Conservation (phyloP, 2,329 filamentous ascomycete genomes). For the Epichloe gansuensis region DNA sequence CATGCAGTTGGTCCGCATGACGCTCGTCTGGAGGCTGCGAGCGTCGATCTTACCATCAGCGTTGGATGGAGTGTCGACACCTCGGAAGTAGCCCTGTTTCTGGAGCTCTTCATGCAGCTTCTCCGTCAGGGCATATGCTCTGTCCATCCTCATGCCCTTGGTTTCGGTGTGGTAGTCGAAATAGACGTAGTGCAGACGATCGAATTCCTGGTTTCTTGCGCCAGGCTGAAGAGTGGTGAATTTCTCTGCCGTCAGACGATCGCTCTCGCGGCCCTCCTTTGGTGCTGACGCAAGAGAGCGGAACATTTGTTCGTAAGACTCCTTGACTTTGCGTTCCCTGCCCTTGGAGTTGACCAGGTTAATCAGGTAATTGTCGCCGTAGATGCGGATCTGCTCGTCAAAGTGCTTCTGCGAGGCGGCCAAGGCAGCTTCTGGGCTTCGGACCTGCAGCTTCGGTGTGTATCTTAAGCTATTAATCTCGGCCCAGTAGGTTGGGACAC, state of each 20-base stretch:
- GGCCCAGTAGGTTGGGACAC: constrained; percentile 90
- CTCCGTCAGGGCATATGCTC: constrained; percentile 76
- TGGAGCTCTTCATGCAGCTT: constrained; percentile 64
- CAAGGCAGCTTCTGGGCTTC: constrained; percentile 68
- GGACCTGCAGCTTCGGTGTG: constrained; percentile 78
- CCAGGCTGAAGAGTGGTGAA: constrained; percentile 64
- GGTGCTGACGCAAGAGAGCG: constrained; percentile 60
- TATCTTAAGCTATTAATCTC: constrained; percentile 92
- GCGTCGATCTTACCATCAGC: constrained; percentile 63
- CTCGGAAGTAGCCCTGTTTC: constrained; percentile 84
- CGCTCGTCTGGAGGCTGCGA: constrained; percentile 69
- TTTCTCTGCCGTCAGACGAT: constrained; percentile 62
- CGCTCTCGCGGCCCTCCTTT: constrained; percentile 51
- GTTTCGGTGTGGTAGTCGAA: constrained; percentile 99
- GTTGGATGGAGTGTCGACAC: constrained; percentile 69
- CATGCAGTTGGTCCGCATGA: constrained; percentile 98
- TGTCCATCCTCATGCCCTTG: constrained; percentile 87
- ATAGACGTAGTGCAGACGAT: constrained; percentile 89
- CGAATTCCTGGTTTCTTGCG: constrained; percentile 49
- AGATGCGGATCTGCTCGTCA: constrained; percentile 81
- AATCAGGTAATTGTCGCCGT: constrained; percentile 94
- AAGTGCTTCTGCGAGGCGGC: constrained; percentile 79
- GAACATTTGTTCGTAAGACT: constrained; percentile 86
- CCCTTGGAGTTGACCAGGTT: constrained; percentile 97
- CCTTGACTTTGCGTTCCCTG: constrained; percentile 78